A percentile compares a stretch with the other conserved stretches of the same genome.
Conservation (phyloP, 169 alveolate genomes). For the Eimeria maxima region DNA sequence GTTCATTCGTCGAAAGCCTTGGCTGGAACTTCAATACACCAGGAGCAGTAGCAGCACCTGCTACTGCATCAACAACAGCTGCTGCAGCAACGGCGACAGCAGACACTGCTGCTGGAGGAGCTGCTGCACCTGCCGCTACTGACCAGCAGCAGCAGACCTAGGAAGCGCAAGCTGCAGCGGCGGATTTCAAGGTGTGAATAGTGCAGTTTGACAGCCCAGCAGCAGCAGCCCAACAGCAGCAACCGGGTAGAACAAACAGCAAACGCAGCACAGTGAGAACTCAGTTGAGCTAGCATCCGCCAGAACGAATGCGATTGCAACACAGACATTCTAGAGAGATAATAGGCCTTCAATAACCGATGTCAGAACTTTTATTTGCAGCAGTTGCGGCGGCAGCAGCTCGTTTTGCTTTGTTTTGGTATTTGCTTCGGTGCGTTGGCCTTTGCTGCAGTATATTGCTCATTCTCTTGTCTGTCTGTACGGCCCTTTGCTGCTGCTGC, state of each 20-base stretch:
- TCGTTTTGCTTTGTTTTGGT: too few relatives aligned
- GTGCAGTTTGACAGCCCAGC: neutral
- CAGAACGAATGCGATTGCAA: too few relatives aligned
- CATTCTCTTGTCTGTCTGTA: too few relatives aligned
- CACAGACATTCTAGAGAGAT: too few relatives aligned
- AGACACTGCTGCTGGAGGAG: neutral
- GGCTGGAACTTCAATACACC: constrained; percentile 24
- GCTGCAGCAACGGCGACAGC: neutral
- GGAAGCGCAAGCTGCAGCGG: neutral
- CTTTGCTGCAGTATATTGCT: too few relatives aligned
- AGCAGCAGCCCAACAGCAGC: neutral
- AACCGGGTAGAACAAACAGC: too few relatives aligned
- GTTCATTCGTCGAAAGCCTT: constrained; percentile 12
- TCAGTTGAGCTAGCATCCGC: too few relatives aligned
- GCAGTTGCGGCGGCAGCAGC: too few relatives aligned
- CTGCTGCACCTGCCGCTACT: neutral
- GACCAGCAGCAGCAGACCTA: neutral
- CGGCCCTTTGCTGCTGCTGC: neutral
- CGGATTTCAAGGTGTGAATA: neutral
- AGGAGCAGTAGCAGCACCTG: neutral
- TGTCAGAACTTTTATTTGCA: too few relatives aligned
- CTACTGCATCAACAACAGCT: neutral
- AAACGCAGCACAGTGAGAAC: too few relatives aligned
- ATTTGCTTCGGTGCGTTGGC: too few relatives aligned
- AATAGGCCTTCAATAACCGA: too few relatives aligned